phyloP scores from a whole-genome alignment of 768 basidiomycete species.

The Pleurotus pulmonarius region DNA sequence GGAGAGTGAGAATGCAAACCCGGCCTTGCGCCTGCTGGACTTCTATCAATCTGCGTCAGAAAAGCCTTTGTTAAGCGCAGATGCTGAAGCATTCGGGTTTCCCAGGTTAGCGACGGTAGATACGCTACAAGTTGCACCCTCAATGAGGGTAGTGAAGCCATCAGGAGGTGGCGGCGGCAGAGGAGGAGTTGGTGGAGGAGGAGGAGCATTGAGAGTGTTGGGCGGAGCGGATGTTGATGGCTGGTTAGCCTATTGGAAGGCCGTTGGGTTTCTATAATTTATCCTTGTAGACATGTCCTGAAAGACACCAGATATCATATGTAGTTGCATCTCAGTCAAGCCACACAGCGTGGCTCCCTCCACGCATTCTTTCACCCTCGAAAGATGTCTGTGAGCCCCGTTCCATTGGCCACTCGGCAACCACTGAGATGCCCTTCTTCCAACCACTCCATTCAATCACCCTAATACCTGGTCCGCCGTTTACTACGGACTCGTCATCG shows the following conservation, averaged over 20 bases:
- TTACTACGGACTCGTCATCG: conserved; percentile 34
- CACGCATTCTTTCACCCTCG: conserved; percentile 28
- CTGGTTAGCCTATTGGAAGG: conserved; percentile 3
- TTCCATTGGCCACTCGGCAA: conserved; percentile 37
- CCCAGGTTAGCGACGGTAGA: conserved; percentile 13
- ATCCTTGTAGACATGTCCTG: too few species aligned
- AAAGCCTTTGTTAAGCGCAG: conserved; percentile 8
- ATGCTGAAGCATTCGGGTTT: conserved; percentile 20
- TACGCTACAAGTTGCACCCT: conserved; percentile 6
- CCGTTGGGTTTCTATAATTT: neutral
- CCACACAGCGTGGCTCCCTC: conserved; percentile 53
- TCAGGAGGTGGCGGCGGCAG: too few species aligned
- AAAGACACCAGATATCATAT: neutral
- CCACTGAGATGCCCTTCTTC: conserved; percentile 31
- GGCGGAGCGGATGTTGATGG: neutral
- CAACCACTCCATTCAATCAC: conserved; percentile 50
- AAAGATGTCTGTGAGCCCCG: too few species aligned
- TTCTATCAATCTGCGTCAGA: conserved; percentile 20
- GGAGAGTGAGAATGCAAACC: conserved; percentile 12
- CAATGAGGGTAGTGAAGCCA: neutral
- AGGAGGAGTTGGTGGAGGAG: neutral
- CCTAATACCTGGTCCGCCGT: conserved; percentile 32
- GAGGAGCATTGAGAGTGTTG: neutral
- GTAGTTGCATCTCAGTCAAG: conserved; percentile 28
- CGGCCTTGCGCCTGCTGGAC: conserved; percentile 23